phyloP scores from a whole-genome alignment of 345 rosid species.

The Citrus maxima region DNA sequence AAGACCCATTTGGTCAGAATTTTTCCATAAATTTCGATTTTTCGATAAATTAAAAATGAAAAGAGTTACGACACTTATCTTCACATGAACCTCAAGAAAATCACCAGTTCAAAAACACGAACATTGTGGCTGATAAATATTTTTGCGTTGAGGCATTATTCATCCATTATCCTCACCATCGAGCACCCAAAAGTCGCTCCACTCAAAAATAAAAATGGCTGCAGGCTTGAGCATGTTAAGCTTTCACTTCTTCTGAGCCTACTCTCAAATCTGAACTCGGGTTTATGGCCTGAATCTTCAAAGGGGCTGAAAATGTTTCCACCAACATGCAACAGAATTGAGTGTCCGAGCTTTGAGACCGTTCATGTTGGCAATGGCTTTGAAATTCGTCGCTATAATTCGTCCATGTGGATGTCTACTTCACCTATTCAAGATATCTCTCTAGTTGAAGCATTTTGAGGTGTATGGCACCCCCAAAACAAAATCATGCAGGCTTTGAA shows the following conservation, averaged over 20 bases:
- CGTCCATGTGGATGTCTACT: slow-evolving; percentile 64
- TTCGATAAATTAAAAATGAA: not conserved
- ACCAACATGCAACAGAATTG: slow-evolving; percentile 70
- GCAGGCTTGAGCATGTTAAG: slow-evolving; percentile 25
- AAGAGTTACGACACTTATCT: not conserved
- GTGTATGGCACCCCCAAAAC: too few species aligned
- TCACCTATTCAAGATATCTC: slow-evolving; percentile 73
- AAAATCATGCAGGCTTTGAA: fast-evolving
- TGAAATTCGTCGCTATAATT: slow-evolving; percentile 66
- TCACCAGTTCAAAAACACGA: not conserved
- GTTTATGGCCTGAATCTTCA: slow-evolving; percentile 15
- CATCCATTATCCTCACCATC: not conserved
- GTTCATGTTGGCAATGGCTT: slow-evolving; percentile 52
- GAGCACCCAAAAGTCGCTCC: not conserved
- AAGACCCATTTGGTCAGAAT: not conserved
- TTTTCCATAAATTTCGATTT: not conserved
- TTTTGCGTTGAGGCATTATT: too few species aligned
- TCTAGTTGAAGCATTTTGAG: slow-evolving; percentile 30
- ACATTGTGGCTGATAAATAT: not conserved
- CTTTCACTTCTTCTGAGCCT: slow-evolving; percentile 49
- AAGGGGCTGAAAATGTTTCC: slow-evolving; percentile 32
- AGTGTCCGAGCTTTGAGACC: slow-evolving; percentile 65
- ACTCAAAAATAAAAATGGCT: slow-evolving; percentile 18
- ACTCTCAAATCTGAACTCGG: slow-evolving; percentile 33
- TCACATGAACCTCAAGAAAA: not conserved